phyloP scores from a whole-genome alignment of 129 eudicot species.

The sunflower (Helianthus annuus) region HanXRQr2.0-SUNRISE NC_035445.2:121340593-121341092 shows the following conservation, averaged over 20 bases:
- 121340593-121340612: constrained; percentile 21
- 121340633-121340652: neutral
- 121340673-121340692: constrained; percentile 34
- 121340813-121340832: constrained; percentile 82
- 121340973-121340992: constrained; percentile 28
- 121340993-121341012: neutral
- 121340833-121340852: constrained; percentile 72
- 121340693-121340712: constrained; percentile 25
- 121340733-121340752: constrained; percentile 28
- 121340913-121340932: constrained; percentile 47
- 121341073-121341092: constrained; percentile 36
- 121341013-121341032: neutral
- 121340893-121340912: constrained; percentile 70
- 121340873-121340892: constrained; percentile 74
- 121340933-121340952: constrained; percentile 34
- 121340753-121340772: constrained; percentile 32
- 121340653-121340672: constrained; percentile 16
- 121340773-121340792: constrained; percentile 32
- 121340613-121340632: neutral
- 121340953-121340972: constrained; percentile 37
- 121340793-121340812: constrained; percentile 44
- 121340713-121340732: constrained; percentile 43
- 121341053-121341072: constrained; percentile 34
- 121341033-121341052: constrained; percentile 43
- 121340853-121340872: constrained; percentile 45